Evolutionary conservation across 495 filamentous ascomycete species (phyloP).

Genomic region (Corynascus novoguineensis): DNA sequence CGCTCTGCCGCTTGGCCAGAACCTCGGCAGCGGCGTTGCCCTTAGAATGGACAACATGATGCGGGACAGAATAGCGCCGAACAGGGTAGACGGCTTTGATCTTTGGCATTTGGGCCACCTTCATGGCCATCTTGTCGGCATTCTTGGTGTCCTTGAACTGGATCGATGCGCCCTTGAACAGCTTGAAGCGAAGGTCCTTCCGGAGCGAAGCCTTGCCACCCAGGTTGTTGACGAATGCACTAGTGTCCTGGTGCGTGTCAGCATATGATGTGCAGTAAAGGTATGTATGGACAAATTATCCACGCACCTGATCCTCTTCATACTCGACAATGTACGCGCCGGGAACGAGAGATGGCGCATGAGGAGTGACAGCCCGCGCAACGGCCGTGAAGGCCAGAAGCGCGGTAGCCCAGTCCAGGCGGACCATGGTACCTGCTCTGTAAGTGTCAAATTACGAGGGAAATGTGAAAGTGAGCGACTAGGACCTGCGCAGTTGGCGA

Average conservation of each 20-base stretch:
- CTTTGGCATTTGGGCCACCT: constrained; percentile 35
- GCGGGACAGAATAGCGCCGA: constrained; percentile 37
- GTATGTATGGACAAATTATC: neutral
- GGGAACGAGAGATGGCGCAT: constrained; percentile 27
- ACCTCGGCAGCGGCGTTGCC: constrained; percentile 29
- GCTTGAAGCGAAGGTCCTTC: constrained; percentile 40
- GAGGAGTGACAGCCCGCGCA: constrained; percentile 23
- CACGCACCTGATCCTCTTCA: constrained; percentile 40
- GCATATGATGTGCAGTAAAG: constrained; percentile 5
- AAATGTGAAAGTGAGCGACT: neutral
- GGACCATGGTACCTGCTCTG: constrained; percentile 22
- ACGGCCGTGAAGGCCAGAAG: constrained; percentile 32
- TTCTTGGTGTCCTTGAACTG: constrained; percentile 40
- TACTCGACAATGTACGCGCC: constrained; percentile 49
- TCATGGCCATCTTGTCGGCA: constrained; percentile 36
- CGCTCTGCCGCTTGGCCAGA: constrained; percentile 30
- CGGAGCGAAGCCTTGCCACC: constrained; percentile 38
- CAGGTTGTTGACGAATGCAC: constrained; percentile 36
- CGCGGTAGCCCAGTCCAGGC: constrained; percentile 24
- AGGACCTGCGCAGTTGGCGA: too few species aligned
- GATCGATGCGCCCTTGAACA: constrained; percentile 47
- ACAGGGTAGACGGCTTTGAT: constrained; percentile 47
- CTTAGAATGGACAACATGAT: constrained; percentile 42
- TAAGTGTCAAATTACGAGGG: neutral
- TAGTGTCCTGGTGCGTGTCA: constrained; percentile 31